A percentile compares a stretch with the other conserved stretches of the same genome.
These are phyloP conservation scores for Solanum chiquidenum DNA, from an alignment of 257 asterid genomes.

Conservation along the genomic window DNA sequence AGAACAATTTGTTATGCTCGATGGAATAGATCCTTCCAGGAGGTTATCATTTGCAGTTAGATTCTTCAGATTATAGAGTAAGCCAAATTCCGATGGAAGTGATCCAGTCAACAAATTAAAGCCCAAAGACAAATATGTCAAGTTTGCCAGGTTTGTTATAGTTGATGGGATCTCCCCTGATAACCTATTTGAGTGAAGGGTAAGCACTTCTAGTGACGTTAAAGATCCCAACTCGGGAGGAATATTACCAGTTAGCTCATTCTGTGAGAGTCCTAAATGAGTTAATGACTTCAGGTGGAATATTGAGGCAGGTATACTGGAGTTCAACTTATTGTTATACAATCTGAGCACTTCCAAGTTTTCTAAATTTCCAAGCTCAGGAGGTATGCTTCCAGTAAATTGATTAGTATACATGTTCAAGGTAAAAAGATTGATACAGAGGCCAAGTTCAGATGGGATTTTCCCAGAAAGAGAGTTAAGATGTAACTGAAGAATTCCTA, in stretches of 20 bases:
- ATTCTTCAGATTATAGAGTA: conserved; percentile 47
- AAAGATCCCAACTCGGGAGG: conserved; percentile 35
- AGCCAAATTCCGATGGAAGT: conserved; percentile 49
- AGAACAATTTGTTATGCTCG: conserved; percentile 45
- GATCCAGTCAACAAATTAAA: conserved; percentile 53
- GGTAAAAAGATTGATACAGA: conserved; percentile 28
- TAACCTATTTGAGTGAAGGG: conserved; percentile 62
- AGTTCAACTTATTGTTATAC: conserved; percentile 37
- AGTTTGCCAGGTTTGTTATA: conserved; percentile 43
- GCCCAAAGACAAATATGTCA: conserved; percentile 52
- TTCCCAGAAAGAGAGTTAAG: conserved; percentile 43
- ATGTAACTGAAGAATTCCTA: conserved; percentile 38
- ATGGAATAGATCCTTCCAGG: conserved; percentile 54
- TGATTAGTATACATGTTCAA: conserved; percentile 37
- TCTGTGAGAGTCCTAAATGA: conserved; percentile 49
- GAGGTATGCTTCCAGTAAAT: conserved; percentile 55
- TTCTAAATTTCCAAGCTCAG: conserved; percentile 43
- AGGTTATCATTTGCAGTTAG: conserved; percentile 32
- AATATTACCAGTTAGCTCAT: conserved; percentile 37
- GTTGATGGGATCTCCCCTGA: conserved; percentile 53
- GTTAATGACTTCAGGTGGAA: conserved; percentile 36
- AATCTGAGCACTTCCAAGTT: conserved; percentile 34
- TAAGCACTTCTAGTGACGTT: conserved; percentile 47
- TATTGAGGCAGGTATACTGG: conserved; percentile 53
- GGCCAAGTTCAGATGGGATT: conserved; percentile 55